These are phyloP conservation scores for Amyloporia xantha DNA, from an alignment of 768 basidiomycete species.

Conservation along the genomic window DNA sequence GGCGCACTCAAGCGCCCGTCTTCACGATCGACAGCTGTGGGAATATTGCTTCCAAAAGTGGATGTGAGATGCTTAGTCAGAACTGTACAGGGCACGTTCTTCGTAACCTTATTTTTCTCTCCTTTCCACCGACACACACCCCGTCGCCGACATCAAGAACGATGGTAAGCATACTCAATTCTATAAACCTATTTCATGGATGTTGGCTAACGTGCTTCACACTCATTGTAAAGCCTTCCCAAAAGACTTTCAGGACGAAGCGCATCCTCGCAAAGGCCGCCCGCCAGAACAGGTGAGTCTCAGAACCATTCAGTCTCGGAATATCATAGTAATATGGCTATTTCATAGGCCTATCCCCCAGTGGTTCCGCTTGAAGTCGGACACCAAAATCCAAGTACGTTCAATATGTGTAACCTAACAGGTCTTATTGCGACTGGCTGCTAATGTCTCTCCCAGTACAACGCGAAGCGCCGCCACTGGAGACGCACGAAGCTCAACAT, in stretches of 20 bases:
- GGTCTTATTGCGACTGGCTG: too few relatives aligned
- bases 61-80: constrained; percentile 23
- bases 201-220: constrained; percentile 14
- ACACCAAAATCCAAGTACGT: constrained; percentile 85
- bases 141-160: constrained; percentile 23
- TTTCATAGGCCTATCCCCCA: constrained; percentile 84
- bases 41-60: background rate
- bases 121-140: constrained; percentile 18
- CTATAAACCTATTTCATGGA: too few relatives aligned
- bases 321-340: background rate
- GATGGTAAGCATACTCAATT: constrained; percentile 25
- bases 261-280: constrained; percentile 92
- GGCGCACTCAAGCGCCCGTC: background rate
- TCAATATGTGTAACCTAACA: too few relatives aligned
- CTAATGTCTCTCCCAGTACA: too few relatives aligned
- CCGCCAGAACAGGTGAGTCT: constrained; percentile 84
- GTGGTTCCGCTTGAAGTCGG: constrained; percentile 98
- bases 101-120: constrained; percentile 24
- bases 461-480: constrained; percentile 98
- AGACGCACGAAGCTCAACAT: constrained; percentile 98
- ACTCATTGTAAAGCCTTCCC: constrained; percentile 78
- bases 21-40: constrained; percentile 4
- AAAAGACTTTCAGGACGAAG: constrained; percentile 98
- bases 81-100: constrained; percentile 24
- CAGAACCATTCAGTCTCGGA: background rate